A percentile compares a stretch with the other conserved stretches of the same genome.
These are phyloP conservation scores for Neospermospora avenae DNA, from an alignment of 2,329 filamentous ascomycete species.

Conservation along the genomic window DNA sequence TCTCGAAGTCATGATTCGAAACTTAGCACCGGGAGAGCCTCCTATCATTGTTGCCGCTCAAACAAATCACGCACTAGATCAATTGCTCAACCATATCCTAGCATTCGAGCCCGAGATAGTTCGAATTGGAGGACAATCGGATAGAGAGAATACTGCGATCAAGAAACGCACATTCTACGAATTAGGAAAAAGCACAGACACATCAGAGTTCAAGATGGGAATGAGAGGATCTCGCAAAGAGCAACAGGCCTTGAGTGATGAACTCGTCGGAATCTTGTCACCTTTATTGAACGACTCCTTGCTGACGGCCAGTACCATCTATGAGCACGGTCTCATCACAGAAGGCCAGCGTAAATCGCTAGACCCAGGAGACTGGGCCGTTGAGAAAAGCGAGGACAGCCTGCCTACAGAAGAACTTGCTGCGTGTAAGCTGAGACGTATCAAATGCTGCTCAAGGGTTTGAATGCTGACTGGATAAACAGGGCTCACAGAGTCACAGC, in stretches of 20 bases:
- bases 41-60: constrained; percentile 80
- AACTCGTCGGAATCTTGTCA: constrained; percentile 14
- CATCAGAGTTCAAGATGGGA: constrained; percentile 16
- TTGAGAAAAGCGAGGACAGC: constrained; percentile 1
- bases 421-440: constrained; percentile 22
- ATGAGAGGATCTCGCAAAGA: constrained; percentile 11
- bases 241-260: neutral
- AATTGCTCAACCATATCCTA: constrained; percentile 54
- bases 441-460: neutral
- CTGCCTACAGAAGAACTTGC: constrained; percentile 6
- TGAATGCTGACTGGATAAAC: neutral
- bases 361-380: constrained; percentile 41
- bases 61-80: constrained; percentile 88
- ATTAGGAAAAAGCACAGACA: constrained; percentile 43
- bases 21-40: constrained; percentile 51
- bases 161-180: constrained; percentile 64
- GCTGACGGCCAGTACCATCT: constrained; percentile 53
- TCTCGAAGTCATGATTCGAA: constrained; percentile 61
- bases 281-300: constrained; percentile 43
- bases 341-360: constrained; percentile 62
- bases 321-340: constrained; percentile 55
- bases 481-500: constrained; percentile 27
- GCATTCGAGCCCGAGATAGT: constrained; percentile 60
- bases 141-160: constrained; percentile 53
- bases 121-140: constrained; percentile 45